Conservation (phyloP, 2,329 filamentous ascomycete genomes). For the Aspergillus neoniger region DNA sequence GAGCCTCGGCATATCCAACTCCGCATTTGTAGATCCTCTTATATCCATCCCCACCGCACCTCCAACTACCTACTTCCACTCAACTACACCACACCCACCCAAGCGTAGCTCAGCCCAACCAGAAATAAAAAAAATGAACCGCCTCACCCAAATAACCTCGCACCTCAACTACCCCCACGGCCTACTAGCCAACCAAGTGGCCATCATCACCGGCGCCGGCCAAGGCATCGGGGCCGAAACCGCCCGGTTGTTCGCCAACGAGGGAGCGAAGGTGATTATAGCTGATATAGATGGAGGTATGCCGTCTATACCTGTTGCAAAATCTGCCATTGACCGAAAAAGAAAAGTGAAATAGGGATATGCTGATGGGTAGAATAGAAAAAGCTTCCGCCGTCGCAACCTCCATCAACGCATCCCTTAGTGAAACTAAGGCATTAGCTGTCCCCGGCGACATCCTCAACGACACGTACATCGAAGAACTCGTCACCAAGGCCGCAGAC, state of each 20-base stretch:
- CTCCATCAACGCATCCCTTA: constrained; percentile 65
- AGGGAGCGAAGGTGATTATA: constrained; percentile 81
- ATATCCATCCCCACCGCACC: too few species aligned
- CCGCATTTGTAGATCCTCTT: too few species aligned
- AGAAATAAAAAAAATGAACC: constrained; percentile 44
- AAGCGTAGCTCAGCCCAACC: background rate
- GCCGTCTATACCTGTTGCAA: background rate
- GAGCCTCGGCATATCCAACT: too few species aligned
- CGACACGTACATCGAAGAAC: constrained; percentile 66
- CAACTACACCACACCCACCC: background rate
- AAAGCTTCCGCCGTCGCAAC: constrained; percentile 71
- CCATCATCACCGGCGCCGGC: constrained; percentile 83
- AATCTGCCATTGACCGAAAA: constrained; percentile 33
- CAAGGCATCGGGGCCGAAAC: constrained; percentile 88
- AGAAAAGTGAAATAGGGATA: constrained; percentile 57
- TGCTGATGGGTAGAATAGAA: constrained; percentile 32
- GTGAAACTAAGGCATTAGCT: constrained; percentile 64
- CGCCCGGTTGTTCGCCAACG: constrained; percentile 79
- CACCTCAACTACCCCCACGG: constrained; percentile 83
- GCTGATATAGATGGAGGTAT: constrained; percentile 78
- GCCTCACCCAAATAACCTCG: constrained; percentile 69
- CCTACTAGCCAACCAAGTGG: constrained; percentile 75
- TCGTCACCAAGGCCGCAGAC: constrained; percentile 74
- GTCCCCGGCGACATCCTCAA: constrained; percentile 77
- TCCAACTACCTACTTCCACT: background rate